phyloP scores from a whole-genome alignment of 1,284 basidiomycete species.

The Mycena sp. region DNA sequence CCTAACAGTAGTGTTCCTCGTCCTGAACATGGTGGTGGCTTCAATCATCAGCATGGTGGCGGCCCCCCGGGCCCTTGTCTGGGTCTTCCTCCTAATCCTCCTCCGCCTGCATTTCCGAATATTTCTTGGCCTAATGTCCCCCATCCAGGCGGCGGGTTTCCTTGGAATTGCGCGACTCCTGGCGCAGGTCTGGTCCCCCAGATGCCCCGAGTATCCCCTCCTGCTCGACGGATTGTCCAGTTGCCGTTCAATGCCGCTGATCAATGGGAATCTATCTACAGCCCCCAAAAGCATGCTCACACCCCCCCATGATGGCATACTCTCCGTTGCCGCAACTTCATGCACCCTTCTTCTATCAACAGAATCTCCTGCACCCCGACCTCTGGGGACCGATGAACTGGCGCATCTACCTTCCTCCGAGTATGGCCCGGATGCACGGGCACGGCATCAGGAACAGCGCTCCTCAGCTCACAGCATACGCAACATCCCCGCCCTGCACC shows the following conservation, averaged over 20 bases:
- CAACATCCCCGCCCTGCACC: slow-evolving; percentile 36
- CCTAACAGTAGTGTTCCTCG: too few relatives aligned
- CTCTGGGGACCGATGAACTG: slow-evolving; percentile 29
- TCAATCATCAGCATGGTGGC: too few relatives aligned
- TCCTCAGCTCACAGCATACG: slow-evolving; percentile 34
- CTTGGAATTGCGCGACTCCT: background rate
- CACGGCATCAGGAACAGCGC: slow-evolving; percentile 24
- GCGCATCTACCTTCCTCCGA: background rate
- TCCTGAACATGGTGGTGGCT: too few relatives aligned
- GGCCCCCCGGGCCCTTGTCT: too few relatives aligned
- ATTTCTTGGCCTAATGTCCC: background rate
- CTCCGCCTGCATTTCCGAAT: background rate
- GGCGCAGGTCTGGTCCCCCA: background rate
- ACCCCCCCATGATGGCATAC: background rate
- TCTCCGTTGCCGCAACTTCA: background rate
- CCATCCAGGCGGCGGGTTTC: too few relatives aligned
- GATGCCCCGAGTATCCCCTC: background rate
- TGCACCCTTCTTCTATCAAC: background rate
- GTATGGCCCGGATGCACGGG: background rate
- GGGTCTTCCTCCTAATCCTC: too few relatives aligned
- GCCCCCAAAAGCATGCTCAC: slow-evolving; percentile 37
- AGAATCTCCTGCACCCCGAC: slow-evolving; percentile 16
- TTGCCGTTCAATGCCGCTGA: slow-evolving; percentile 34
- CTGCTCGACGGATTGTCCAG: background rate
- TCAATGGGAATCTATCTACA: slow-evolving; percentile 46